Base-by-base conservation (phyloP, 176 grass and related monocot genomes). In the Raddia distichophylla region DNA sequence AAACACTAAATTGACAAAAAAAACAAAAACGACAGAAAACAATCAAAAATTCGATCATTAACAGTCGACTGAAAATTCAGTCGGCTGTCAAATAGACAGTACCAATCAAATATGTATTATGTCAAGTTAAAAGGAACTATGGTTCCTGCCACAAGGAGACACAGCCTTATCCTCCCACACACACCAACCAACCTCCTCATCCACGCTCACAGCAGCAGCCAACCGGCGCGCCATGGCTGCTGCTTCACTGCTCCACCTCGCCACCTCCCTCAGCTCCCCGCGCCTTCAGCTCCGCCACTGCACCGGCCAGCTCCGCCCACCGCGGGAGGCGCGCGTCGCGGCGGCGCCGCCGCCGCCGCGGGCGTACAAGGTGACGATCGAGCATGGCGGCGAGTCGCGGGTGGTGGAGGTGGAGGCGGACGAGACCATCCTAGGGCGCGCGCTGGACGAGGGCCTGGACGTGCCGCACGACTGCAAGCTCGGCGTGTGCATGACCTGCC, bases 391-490 rank as follows among this genome's bases (percentile, higher is more conserved):
- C 64, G 83, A 84, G 54, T 81, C 81, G 19, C 71, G 83, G 60
- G 83, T 85, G 51, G 71, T 98, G 70, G 95, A 98, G n/a, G 89
- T 98, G 78, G 83, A 59, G 73, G 83, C 73, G 19, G 95, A 91
- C 40, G 92, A 98, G 88, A 94, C 91, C 18, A 98, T 98, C 76
- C 92, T 98, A 19, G 89, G 83, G 45, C 88, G 88, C 18, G 92
- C 92, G 64, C 83, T 98, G 72, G 95, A 94, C 17, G 95, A 98
- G 72, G 95, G 95, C 19, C 72, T 98, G 71, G 81, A 71, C 16
- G 88, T 98, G 70, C 90, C 95, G 32, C 95, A 98, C 75, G 95
- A 98, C 90, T 98, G 95, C 86, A 94, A 98, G 92, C 92, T 95
- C 7, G 92, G 95, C 4, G 95, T 98, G 43, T 98, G 95, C 88